Evolutionary conservation across 257 asterid species (phyloP).

Genomic region (Thymus quinquecostatus): DNA sequence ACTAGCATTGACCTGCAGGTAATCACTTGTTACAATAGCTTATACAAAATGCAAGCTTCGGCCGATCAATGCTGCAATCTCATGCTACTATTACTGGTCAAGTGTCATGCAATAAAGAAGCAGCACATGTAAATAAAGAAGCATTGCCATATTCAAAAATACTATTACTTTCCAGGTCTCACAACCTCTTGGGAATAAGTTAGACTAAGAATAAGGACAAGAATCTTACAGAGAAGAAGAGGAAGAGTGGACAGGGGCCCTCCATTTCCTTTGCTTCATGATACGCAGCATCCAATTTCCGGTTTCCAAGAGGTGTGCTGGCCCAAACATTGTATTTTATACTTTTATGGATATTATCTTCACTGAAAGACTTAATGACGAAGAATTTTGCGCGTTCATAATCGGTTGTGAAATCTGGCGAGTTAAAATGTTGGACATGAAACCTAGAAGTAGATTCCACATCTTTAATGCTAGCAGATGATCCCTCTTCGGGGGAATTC

Average conservation of each 20-base stretch:
- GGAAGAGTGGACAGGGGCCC: constrained; percentile 78
- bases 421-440: constrained; percentile 59
- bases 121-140: background rate
- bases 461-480: constrained; percentile 61
- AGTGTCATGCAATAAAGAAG: background rate
- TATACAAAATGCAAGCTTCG: constrained; percentile 23
- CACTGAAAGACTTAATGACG: constrained; percentile 96
- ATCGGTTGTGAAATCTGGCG: constrained; percentile 71
- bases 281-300: constrained; percentile 93
- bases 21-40: constrained; percentile 29
- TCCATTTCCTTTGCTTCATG: constrained; percentile 70
- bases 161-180: background rate
- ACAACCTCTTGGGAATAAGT: background rate
- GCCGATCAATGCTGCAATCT: constrained; percentile 9
- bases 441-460: constrained; percentile 60
- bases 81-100: constrained; percentile 9
- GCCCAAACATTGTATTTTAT: constrained; percentile 95
- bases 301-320: constrained; percentile 95
- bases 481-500: constrained; percentile 63
- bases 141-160: background rate
- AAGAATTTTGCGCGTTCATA: constrained; percentile 80
- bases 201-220: constrained; percentile 18
- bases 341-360: constrained; percentile 95
- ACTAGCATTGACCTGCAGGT: constrained; percentile 90
- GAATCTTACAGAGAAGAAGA: constrained; percentile 82